Evolutionary conservation across 2,329 filamentous ascomycete genomes (phyloP).

Genomic region (Scedosporium boydii): DNA sequence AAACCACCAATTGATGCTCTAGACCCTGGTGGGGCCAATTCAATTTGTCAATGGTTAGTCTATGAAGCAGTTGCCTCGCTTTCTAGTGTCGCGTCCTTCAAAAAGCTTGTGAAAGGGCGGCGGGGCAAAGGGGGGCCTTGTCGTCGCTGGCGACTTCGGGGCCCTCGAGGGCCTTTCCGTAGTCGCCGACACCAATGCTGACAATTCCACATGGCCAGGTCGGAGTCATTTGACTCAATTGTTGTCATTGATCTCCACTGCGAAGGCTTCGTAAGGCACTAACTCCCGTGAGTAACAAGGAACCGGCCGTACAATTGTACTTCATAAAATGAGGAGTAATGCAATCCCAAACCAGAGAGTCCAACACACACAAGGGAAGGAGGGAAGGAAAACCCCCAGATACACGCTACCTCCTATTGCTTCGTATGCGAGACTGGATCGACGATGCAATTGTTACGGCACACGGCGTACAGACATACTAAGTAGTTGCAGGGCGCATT

Average conservation of each 20-base stretch:
- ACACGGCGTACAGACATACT: not conserved
- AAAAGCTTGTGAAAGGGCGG: not conserved
- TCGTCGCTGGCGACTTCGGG: not conserved
- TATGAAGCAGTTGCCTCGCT: not conserved
- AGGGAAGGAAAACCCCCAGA: too few relatives aligned
- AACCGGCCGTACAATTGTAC: too few relatives aligned
- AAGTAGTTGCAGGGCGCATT: not conserved
- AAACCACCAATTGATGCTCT: not conserved
- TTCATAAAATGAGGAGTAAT: not conserved
- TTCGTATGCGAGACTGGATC: too few relatives aligned
- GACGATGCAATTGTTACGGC: not conserved
- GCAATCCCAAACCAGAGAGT: not conserved
- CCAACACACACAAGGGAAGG: too few relatives aligned
- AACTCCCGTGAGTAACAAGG: not conserved
- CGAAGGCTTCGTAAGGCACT: not conserved
- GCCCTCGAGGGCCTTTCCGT: too few relatives aligned
- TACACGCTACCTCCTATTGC: too few relatives aligned
- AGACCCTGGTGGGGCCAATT: not conserved
- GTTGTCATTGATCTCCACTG: too few relatives aligned
- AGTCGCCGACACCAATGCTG: not conserved
- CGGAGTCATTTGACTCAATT: too few relatives aligned
- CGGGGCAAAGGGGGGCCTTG: not conserved
- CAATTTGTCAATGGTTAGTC: not conserved
- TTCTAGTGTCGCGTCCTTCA: not conserved
- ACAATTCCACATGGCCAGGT: not conserved